Percentiles rank a stretch among this genome's conserved stretches.
These are phyloP conservation scores for Lactarius quietus DNA, from an alignment of 768 basidiomycete genomes.

Conservation along the genomic window DNA sequence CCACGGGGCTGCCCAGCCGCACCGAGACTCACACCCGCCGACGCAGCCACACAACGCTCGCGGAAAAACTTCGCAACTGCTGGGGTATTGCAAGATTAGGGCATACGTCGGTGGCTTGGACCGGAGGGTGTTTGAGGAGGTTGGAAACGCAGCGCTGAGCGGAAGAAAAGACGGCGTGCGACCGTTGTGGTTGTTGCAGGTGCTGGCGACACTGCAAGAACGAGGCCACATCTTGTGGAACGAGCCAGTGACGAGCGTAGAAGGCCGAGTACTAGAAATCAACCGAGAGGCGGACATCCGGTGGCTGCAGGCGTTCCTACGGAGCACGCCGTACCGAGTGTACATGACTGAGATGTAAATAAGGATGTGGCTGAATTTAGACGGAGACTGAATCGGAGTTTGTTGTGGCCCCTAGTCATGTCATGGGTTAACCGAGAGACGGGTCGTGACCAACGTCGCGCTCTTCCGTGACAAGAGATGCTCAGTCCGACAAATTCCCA, in stretches of 20 bases:
- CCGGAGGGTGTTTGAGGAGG: slow-evolving; percentile 20
- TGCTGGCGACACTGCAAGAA: slow-evolving; percentile 22
- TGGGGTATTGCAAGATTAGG: slow-evolving; percentile 26
- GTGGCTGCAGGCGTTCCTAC: slow-evolving; percentile 25
- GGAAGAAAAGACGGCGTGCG: slow-evolving; percentile 13
- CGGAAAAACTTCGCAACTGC: slow-evolving; percentile 15
- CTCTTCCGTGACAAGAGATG: slow-evolving; percentile 30
- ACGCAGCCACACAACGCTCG: slow-evolving; percentile 3
- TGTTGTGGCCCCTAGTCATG: background rate
- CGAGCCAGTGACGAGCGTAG: slow-evolving; percentile 6
- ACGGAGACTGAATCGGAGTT: slow-evolving; percentile 13
- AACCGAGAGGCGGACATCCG: slow-evolving; percentile 25
- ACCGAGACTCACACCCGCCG: slow-evolving; percentile 16
- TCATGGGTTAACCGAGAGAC: slow-evolving; percentile 24
- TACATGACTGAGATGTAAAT: slow-evolving; percentile 14
- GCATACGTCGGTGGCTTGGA: slow-evolving; percentile 17
- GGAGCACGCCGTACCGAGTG: slow-evolving; percentile 9
- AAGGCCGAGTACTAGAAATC: slow-evolving; percentile 22
- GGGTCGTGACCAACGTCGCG: slow-evolving; percentile 26
- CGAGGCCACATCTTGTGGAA: slow-evolving; percentile 17
- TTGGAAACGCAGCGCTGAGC: slow-evolving; percentile 18
- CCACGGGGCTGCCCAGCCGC: slow-evolving; percentile 6
- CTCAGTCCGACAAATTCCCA: slow-evolving; percentile 29
- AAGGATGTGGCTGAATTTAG: slow-evolving; percentile 24
- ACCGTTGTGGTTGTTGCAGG: slow-evolving; percentile 21